Percentiles rank a stretch among this genome's conserved stretches.
Evolutionary conservation across 1,284 basidiomycete species (phyloP).

Genomic region (Tilletia walkeri): DNA sequence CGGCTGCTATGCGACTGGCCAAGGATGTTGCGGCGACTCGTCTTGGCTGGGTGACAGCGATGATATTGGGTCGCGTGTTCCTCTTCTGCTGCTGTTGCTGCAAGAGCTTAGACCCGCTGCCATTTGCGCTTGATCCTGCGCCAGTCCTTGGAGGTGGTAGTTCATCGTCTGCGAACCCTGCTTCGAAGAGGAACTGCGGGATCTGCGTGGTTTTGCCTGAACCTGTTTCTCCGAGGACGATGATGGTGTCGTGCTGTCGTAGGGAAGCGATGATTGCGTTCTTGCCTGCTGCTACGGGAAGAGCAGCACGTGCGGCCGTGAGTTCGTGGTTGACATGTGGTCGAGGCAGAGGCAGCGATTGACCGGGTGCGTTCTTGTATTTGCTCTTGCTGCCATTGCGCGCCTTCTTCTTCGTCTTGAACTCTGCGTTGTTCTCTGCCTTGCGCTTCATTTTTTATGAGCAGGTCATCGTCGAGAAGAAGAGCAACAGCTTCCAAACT

Average conservation of each 20-base stretch:
- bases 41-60: slow-evolving; percentile 76
- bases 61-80: slow-evolving; percentile 21
- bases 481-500: no score
- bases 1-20: slow-evolving; percentile 80
- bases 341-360: no score
- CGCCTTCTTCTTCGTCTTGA: no score
- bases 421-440: no score
- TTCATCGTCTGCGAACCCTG: slow-evolving; percentile 67
- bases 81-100: neutral
- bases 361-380: no score
- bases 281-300: slow-evolving; percentile 47
- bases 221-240: slow-evolving; percentile 92
- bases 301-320: slow-evolving; percentile 70
- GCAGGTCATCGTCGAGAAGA: no score
- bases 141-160: slow-evolving; percentile 62
- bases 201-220: slow-evolving; percentile 98
- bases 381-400: no score
- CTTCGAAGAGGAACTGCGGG: slow-evolving; percentile 96
- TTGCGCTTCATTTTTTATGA: no score
- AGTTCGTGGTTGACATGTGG: slow-evolving; percentile 44
- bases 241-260: slow-evolving; percentile 76
- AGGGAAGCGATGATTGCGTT: slow-evolving; percentile 36
- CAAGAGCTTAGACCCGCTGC: neutral
- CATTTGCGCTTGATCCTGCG: slow-evolving; percentile 69
- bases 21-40: slow-evolving; percentile 90